phyloP scores from a whole-genome alignment of 441 rosid genomes.

The Eutrema salsugineum region DNA sequence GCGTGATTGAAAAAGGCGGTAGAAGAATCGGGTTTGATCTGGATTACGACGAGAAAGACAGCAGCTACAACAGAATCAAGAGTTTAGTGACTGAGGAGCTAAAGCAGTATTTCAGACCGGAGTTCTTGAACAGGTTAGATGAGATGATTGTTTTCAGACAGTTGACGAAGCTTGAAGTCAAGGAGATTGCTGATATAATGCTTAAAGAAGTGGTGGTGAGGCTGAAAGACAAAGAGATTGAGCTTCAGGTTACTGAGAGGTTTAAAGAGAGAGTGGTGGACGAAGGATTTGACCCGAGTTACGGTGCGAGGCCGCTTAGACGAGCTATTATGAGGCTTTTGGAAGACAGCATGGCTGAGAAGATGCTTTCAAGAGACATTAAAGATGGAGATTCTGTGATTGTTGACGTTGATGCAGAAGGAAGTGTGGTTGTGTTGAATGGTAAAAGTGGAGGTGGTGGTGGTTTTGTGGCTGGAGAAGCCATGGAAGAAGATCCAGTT shows the following conservation, averaged over 20 bases:
- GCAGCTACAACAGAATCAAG: slow-evolving; percentile 90
- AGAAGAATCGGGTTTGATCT: slow-evolving; percentile 92
- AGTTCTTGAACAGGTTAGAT: slow-evolving; percentile 91
- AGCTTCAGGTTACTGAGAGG: slow-evolving; percentile 95
- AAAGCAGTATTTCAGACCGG: slow-evolving; percentile 93
- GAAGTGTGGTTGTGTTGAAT: slow-evolving; percentile 81
- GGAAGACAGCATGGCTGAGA: slow-evolving; percentile 99
- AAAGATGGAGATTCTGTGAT: slow-evolving; percentile 96
- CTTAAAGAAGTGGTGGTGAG: slow-evolving; percentile 83
- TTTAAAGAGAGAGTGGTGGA: slow-evolving; percentile 89
- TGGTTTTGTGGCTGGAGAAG: slow-evolving; percentile 40
- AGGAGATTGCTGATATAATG: slow-evolving; percentile 94
- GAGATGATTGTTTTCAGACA: slow-evolving; percentile 99
- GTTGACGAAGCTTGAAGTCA: slow-evolving; percentile 89
- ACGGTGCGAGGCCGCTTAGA: slow-evolving; percentile 96
- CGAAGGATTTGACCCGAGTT: slow-evolving; percentile 95
- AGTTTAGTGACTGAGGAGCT: slow-evolving; percentile 89
- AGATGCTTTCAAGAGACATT: slow-evolving; percentile 95
- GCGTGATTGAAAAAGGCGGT: slow-evolving; percentile 92
- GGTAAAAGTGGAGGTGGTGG: slow-evolving; percentile 51
- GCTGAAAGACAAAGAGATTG: slow-evolving; percentile 77
- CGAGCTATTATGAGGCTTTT: slow-evolving; percentile 95
- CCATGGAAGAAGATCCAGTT: slow-evolving; percentile 59
- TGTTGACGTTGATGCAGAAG: slow-evolving; percentile 81
- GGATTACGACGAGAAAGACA: slow-evolving; percentile 89